A percentile compares a stretch with the other conserved stretches of the same genome.
Evolutionary conservation across 768 basidiomycete genomes (phyloP).

Genomic region (Leucosporidium yakuticum): DNA sequence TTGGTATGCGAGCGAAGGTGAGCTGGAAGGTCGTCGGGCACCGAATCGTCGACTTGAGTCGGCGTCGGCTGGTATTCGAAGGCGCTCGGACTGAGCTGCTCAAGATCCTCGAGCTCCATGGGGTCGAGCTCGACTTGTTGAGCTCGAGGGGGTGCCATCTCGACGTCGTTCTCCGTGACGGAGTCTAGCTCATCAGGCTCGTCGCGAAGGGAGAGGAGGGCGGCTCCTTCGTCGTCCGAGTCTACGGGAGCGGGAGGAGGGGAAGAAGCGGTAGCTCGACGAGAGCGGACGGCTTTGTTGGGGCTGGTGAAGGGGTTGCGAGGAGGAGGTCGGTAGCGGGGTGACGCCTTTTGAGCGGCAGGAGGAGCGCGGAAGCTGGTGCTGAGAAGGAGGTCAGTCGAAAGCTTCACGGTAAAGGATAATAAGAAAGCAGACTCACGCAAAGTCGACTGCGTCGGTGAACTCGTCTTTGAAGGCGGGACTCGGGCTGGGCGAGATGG

Average conservation of each 20-base stretch:
- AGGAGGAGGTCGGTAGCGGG: not conserved
- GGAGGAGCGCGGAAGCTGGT: not conserved
- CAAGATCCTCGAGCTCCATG: not conserved
- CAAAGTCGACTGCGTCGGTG: no score
- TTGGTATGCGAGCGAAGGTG: not conserved
- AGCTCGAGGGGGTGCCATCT: not conserved
- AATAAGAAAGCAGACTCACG: no score
- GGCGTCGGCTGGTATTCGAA: constrained; percentile 31
- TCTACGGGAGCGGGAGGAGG: no score
- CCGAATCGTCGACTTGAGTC: constrained; percentile 12
- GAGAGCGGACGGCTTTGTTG: constrained; percentile 8
- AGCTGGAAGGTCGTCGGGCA: not conserved
- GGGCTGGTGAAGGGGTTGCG: constrained; percentile 28
- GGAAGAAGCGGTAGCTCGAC: not conserved
- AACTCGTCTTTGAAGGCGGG: no score
- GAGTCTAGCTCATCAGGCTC: not conserved
- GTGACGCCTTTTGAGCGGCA: not conserved
- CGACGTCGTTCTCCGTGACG: not conserved
- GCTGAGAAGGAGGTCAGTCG: not conserved
- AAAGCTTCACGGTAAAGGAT: no score
- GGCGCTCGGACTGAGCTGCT: not conserved
- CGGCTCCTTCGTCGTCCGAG: not conserved
- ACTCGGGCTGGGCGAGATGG: not conserved
- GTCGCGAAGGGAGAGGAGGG: no score
- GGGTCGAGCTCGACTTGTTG: not conserved